These are phyloP conservation scores for Aristolochia fimbriata DNA, from an alignment of 164 flowering plant genomes.

Conservation along the genomic window DNA sequence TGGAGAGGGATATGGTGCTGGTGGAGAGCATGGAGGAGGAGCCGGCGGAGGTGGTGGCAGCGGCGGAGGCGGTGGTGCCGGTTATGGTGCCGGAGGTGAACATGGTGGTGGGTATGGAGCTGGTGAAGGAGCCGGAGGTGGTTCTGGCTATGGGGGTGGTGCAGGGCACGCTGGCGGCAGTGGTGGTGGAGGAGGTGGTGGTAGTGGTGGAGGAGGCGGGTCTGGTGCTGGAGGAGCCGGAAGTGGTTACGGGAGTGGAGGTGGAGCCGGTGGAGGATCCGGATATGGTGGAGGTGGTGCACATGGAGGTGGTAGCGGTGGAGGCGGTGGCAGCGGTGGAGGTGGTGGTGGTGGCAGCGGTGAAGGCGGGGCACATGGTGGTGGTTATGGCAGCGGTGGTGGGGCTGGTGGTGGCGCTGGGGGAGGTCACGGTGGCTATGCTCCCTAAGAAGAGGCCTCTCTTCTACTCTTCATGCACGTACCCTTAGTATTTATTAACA, in stretches of 20 bases:
- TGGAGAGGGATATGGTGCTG: conserved; percentile 14
- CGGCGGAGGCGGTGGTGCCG: conserved; percentile 11
- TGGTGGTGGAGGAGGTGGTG: conserved; percentile 9
- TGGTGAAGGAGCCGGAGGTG: conserved; percentile 11
- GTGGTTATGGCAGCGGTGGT: conserved; percentile 4
- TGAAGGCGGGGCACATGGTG: conserved; percentile 4
- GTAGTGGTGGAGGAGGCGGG: conserved; percentile 1
- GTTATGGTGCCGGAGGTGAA: conserved; percentile 13
- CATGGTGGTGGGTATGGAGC: conserved; percentile 14
- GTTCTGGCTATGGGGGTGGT: conserved; percentile 5
- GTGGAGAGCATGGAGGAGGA: conserved; percentile 22
- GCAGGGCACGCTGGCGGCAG: conserved; percentile 4
- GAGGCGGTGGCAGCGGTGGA: conserved; percentile 4
- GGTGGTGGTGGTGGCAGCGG: conserved; percentile 4
- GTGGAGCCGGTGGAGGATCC: conserved; percentile 10
- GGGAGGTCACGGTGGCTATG: conserved; percentile 1
- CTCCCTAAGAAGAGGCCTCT: neutral
- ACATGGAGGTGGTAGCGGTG: conserved; percentile 21
- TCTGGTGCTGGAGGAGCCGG: conserved; percentile 5
- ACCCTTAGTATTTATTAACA: neutral
- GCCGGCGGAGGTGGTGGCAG: conserved; percentile 14
- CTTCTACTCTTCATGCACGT: too few relatives aligned
- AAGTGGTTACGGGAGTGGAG: conserved; percentile 14
- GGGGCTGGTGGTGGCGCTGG: conserved; percentile 7
- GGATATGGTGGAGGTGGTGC: conserved; percentile 8